Base-by-base conservation (phyloP, 768 basidiomycete genomes). In the Aureoboletus auriporus region DNA sequence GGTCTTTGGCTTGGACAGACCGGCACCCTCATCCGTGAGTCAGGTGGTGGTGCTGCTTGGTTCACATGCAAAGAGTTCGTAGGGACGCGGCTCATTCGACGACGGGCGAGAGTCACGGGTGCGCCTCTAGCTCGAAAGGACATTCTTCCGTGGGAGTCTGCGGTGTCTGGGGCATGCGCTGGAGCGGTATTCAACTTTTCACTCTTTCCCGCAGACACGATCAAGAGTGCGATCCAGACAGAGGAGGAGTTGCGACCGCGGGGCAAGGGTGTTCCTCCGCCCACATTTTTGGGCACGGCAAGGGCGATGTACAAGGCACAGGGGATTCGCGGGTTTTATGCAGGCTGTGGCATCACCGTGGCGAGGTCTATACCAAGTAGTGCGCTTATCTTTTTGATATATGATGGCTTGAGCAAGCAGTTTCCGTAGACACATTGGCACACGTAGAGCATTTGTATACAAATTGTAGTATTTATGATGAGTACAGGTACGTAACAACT, bases 1-100 rank as follows among this genome's bases (percentile, higher is more conserved):
- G 94, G 94, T 6, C 80, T 98, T n/a, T 98, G 95, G 95, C 78
- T 95, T 6, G 95, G 95, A 2, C 95, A 98, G 57, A 90, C 85
- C 0, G 95, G 92, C 6, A 97, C 93, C 0, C 73, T 97, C 52
- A 79, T 98, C 28, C 88, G 95, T 17, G 95, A 98, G 65, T 90
- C 89, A 0, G 94, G 93, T 9, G 94, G 95, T 5, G 81, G 82
- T 5, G 82, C 86, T 0, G 87, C 91, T 1, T 97, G 95, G 95
- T 97, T 98, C 66, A 74, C 81, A 16, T 80, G 84, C 9, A 96
- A 94, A 64, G 93, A 97, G 64, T 77, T 82, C 51, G 77, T 88
- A 16, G 82, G 84, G 13, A 66, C 77, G 13, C 59, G 69, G 12
- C 82, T 96, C 48, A 69, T 86, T 23, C 68, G 73, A 12, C 76